Evolutionary conservation across 1,284 basidiomycete genomes (phyloP).

Genomic region (Cutaneotrichosporon sp.): DNA sequence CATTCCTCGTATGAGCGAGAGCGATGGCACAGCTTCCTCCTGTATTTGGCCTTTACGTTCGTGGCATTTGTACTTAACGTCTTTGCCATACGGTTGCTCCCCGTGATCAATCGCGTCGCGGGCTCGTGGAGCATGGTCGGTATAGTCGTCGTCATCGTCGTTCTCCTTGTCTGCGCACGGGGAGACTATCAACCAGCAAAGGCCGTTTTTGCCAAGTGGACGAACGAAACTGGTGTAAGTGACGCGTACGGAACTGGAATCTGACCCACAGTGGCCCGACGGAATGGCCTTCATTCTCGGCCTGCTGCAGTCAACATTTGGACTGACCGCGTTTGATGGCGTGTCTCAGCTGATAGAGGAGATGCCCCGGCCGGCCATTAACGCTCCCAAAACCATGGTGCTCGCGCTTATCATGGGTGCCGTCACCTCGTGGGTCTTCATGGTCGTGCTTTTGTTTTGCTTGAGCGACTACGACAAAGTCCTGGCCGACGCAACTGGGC

Average conservation of each 20-base stretch:
- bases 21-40: slow-evolving; percentile 6
- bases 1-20: not conserved
- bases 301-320: slow-evolving; percentile 31
- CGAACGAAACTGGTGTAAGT: slow-evolving; percentile 26
- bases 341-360: slow-evolving; percentile 43
- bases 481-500: not conserved
- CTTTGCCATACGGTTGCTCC: slow-evolving; percentile 11
- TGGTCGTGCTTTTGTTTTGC: slow-evolving; percentile 30
- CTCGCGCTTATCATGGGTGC: slow-evolving; percentile 29
- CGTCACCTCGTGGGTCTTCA: slow-evolving; percentile 25
- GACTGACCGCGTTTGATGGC: slow-evolving; percentile 19
- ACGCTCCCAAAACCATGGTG: slow-evolving; percentile 36
- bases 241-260: too few species aligned
- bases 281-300: slow-evolving; percentile 43
- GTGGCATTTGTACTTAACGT: slow-evolving; percentile 8
- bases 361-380: slow-evolving; percentile 28
- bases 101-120: slow-evolving; percentile 19
- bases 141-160: slow-evolving; percentile 37
- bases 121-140: slow-evolving; percentile 30
- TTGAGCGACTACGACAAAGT: slow-evolving; percentile 1
- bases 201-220: slow-evolving; percentile 42
- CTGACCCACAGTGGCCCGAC: slow-evolving; percentile 10
- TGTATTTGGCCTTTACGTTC: slow-evolving; percentile 6
- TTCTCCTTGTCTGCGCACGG: slow-evolving; percentile 13
- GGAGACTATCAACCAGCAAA: slow-evolving; percentile 33